Evolutionary conservation across 2,329 filamentous ascomycete genomes (phyloP).

Genomic region (Aspergillus luchuensis): DNA sequence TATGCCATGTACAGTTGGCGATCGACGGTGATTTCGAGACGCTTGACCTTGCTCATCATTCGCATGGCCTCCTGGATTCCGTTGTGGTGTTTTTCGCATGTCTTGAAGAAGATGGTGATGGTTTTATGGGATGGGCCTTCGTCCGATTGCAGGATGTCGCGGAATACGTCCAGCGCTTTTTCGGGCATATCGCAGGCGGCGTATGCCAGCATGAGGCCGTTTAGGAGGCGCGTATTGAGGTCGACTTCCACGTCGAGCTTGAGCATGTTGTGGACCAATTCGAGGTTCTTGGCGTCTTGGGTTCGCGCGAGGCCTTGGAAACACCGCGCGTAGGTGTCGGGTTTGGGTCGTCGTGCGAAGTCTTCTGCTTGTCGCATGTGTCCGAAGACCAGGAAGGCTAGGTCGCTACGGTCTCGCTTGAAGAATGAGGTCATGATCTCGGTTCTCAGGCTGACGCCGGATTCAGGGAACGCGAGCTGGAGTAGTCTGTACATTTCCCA

Average conservation of each 20-base stretch:
- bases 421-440: constrained; percentile 83
- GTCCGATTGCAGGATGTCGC: constrained; percentile 75
- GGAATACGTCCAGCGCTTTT: constrained; percentile 77
- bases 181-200: constrained; percentile 66
- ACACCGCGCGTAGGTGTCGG: constrained; percentile 74
- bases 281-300: constrained; percentile 64
- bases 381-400: constrained; percentile 83
- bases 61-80: constrained; percentile 51
- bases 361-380: constrained; percentile 85
- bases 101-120: constrained; percentile 77
- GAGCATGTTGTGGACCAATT: constrained; percentile 85
- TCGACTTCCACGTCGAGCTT: constrained; percentile 87
- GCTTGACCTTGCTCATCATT: constrained; percentile 59
- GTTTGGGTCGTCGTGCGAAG: constrained; percentile 63
- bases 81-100: constrained; percentile 64
- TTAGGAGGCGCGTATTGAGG: constrained; percentile 73
- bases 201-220: constrained; percentile 86
- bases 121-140: constrained; percentile 85
- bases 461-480: constrained; percentile 61
- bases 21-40: constrained; percentile 78
- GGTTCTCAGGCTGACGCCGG: constrained; percentile 65
- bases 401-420: constrained; percentile 72
- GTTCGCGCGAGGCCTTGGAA: constrained; percentile 72
- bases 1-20: constrained; percentile 74
- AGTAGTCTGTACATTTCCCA: constrained; percentile 65